Evolutionary conservation across 768 basidiomycete genomes (phyloP).

Genomic region (Coprinopsis marcescibilis): DNA sequence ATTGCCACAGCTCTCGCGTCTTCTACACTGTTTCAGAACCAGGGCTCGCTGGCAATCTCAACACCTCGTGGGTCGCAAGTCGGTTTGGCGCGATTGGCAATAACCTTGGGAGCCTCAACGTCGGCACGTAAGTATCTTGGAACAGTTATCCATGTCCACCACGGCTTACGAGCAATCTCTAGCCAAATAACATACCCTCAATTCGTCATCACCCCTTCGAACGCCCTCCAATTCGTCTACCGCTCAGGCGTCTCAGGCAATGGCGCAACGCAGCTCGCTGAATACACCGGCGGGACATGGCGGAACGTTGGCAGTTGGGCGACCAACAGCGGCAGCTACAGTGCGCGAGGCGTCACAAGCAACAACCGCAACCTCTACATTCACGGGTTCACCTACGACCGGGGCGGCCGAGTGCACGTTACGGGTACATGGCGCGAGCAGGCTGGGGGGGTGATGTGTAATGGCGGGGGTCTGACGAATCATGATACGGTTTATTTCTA

Average conservation of each 20-base stretch:
- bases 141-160: not conserved
- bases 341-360: slow-evolving; percentile 34
- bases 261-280: slow-evolving; percentile 41
- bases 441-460: slow-evolving; percentile 36
- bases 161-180: not conserved
- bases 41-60: slow-evolving; percentile 33
- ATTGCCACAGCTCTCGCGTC: slow-evolving; percentile 38
- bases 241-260: slow-evolving; percentile 43
- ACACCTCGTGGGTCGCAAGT: slow-evolving; percentile 34
- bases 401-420: slow-evolving; percentile 32
- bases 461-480: slow-evolving; percentile 38
- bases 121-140: slow-evolving; percentile 31
- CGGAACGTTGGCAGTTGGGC: slow-evolving; percentile 43
- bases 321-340: slow-evolving; percentile 36
- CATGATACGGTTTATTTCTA: slow-evolving; percentile 44
- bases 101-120: slow-evolving; percentile 34
- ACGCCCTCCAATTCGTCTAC: slow-evolving; percentile 43
- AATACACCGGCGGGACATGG: slow-evolving; percentile 37
- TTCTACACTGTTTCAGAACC: slow-evolving; percentile 40
- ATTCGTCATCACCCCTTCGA: slow-evolving; percentile 41
- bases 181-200: slow-evolving; percentile 43
- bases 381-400: slow-evolving; percentile 40
- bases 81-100: slow-evolving; percentile 35
- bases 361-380: slow-evolving; percentile 41
- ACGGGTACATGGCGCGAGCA: slow-evolving; percentile 46